These are phyloP conservation scores for Erigeron philadelphicus DNA, from an alignment of 140 eudicot genomes.

Conservation along the genomic window DNA sequence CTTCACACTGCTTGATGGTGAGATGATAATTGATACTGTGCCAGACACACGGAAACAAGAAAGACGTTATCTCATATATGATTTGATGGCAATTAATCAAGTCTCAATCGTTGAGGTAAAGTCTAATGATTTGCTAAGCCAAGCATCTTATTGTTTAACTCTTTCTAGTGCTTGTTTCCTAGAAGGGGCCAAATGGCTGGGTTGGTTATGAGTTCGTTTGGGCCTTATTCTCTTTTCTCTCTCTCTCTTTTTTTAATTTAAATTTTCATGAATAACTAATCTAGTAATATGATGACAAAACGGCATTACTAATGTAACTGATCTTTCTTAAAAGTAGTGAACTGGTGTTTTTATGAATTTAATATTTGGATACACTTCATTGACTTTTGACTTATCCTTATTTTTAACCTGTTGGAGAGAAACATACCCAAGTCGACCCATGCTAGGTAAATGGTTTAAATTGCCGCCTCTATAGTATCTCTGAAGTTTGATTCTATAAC, in stretches of 20 bases:
- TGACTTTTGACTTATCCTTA: too few relatives aligned
- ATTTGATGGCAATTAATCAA: constrained; percentile 84
- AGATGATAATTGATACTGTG: constrained; percentile 90
- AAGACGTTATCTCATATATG: constrained; percentile 94
- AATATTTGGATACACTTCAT: too few relatives aligned
- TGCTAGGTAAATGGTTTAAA: background rate
- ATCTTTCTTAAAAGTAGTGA: too few relatives aligned
- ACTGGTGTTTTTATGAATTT: too few relatives aligned
- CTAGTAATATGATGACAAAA: too few relatives aligned
- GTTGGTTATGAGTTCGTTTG: background rate
- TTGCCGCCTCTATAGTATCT: background rate
- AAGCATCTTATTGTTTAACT: background rate
- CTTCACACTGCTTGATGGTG: constrained; percentile 95
- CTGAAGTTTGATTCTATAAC: background rate
- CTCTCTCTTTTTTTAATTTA: too few relatives aligned
- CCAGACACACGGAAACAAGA: constrained; percentile 86
- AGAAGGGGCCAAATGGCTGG: background rate
- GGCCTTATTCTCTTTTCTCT: too few relatives aligned
- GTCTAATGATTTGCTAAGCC: background rate
- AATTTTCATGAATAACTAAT: too few relatives aligned
- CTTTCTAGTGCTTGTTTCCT: background rate
- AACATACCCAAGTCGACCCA: background rate
- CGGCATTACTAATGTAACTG: too few relatives aligned
- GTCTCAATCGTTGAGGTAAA: constrained; percentile 68
- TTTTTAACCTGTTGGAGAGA: background rate